These are phyloP conservation scores for Climacium dendroides DNA, from an alignment of 225 moss, liverwort and hornwort genomes.

Conservation along the genomic window DNA sequence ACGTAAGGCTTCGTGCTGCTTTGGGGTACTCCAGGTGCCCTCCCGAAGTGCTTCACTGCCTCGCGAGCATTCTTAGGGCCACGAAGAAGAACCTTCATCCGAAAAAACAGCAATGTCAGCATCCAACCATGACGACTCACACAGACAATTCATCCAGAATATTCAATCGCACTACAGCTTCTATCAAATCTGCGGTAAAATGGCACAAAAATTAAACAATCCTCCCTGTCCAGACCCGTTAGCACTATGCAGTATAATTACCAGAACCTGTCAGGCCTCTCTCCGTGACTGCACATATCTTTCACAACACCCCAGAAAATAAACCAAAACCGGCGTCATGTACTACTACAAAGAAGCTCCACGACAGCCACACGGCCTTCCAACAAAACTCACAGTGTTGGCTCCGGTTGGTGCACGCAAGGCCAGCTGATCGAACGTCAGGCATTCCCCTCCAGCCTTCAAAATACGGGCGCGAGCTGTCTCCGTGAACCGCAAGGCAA, in stretches of 20 bases:
- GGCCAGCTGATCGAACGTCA: slow-evolving; percentile 83
- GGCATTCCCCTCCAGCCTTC: slow-evolving; percentile 65
- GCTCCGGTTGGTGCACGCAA: slow-evolving; percentile 74
- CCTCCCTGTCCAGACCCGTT: neutral
- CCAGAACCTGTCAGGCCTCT: neutral
- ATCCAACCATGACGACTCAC: neutral
- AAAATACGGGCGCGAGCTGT: slow-evolving; percentile 66
- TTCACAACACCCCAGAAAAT: neutral
- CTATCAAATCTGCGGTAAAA: neutral
- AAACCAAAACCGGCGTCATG: neutral
- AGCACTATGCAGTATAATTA: neutral
- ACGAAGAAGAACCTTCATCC: slow-evolving; percentile 38
- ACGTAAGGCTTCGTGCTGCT: slow-evolving; percentile 83
- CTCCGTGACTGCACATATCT: neutral
- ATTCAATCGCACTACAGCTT: neutral
- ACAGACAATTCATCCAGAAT: neutral
- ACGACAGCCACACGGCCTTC: neutral
- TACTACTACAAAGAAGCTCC: neutral
- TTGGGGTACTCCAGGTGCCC: slow-evolving; percentile 86
- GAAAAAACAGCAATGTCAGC: neutral
- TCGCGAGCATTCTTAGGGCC: slow-evolving; percentile 93
- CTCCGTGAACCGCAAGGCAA: slow-evolving; percentile 62
- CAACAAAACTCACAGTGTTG: slow-evolving; percentile 23
- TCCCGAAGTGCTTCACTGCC: slow-evolving; percentile 94
- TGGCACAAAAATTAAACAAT: neutral